Conservation (phyloP, 345 rosid genomes). For the Stellera chamaejasme region DNA sequence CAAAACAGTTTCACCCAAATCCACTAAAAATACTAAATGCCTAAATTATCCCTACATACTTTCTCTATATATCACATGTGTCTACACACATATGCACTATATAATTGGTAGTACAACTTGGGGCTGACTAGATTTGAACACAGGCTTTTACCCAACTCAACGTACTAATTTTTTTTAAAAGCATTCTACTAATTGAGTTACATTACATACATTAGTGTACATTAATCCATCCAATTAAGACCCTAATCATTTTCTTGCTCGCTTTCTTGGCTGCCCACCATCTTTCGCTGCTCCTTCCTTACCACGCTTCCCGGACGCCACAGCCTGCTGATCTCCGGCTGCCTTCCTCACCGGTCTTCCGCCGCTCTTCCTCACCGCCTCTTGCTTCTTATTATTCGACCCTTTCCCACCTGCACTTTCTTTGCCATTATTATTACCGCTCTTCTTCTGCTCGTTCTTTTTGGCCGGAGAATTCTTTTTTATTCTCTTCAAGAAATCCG, state of each 20-base stretch:
- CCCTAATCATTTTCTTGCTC: slow-evolving; percentile 25
- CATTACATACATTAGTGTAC: too few species aligned
- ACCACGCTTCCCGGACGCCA: slow-evolving; percentile 39
- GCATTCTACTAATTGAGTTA: too few species aligned
- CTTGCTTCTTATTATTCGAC: slow-evolving; percentile 28
- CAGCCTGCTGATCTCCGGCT: slow-evolving; percentile 11
- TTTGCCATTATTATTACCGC: slow-evolving; percentile 19
- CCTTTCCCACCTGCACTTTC: slow-evolving; percentile 31
- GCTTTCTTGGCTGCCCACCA: slow-evolving; percentile 43
- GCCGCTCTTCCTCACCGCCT: slow-evolving; percentile 24
- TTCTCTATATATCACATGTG: too few species aligned
- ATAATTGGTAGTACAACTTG: too few species aligned
- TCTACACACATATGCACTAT: too few species aligned
- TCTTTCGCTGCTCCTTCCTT: slow-evolving; percentile 24
- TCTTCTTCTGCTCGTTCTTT: slow-evolving; percentile 24
- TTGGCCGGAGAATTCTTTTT: slow-evolving; percentile 41
- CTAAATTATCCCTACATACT: too few species aligned
- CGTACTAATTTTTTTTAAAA: too few species aligned
- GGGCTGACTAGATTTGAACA: too few species aligned
- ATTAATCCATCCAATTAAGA: not conserved
- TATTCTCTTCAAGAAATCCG: slow-evolving; percentile 61
- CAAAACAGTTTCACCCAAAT: too few species aligned
- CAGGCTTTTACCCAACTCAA: too few species aligned
- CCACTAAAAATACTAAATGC: too few species aligned
- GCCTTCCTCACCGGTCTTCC: slow-evolving; percentile 52